Evolutionary conservation across 768 basidiomycete genomes (phyloP), one percentile per base, ranked within the genome.

Genomic region (Boletus rubescentipes): DNA sequence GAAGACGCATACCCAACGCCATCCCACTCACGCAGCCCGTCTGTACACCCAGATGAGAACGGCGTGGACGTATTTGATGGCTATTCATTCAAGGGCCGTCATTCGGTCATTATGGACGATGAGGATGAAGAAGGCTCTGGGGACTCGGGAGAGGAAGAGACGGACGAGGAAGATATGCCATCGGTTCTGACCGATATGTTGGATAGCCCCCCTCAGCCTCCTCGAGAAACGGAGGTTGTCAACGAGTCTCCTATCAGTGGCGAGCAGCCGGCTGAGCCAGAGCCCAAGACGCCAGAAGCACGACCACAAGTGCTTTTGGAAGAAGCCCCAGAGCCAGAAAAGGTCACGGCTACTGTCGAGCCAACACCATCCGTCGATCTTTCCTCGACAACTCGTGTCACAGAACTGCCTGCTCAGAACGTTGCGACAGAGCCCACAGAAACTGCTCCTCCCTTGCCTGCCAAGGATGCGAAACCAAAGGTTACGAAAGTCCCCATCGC

Each of bases 1-100:
- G 86, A 89, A 46, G 89, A 87, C 42, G 84, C 84, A 9, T 85
- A 82, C 57, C 81, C 86, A n/a, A 89, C 90, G 12, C 88, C 89
- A 0, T 88, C 85, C 6, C 87, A 89, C 64, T 88, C 88, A 8
- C 83, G 89, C 41, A 89, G 87, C 57, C 87, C 88, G 5, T 89
- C 87, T 10, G 79, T 86, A 10, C 81, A 78, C 18, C 68, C 73
- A 2, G 70, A 62, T 12, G 83, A 87, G 23, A 72, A 67, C 23
- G 23, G 35, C 23, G 75, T 84, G 16, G 92, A 94, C 68, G 84
- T 95, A 30, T 97, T 95, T 65, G 93, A 94, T 70, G 93, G 93
- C 4, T 97, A 97, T 72, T 92, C 90, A 42, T 97, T 91, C 80
- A 92, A 91, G 70, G 93, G 91, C 10, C 78, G 89, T 16, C 79